Evolutionary conservation across 306 rosid genomes (phyloP).

Genomic region (Sechiopsis laciniata): DNA sequence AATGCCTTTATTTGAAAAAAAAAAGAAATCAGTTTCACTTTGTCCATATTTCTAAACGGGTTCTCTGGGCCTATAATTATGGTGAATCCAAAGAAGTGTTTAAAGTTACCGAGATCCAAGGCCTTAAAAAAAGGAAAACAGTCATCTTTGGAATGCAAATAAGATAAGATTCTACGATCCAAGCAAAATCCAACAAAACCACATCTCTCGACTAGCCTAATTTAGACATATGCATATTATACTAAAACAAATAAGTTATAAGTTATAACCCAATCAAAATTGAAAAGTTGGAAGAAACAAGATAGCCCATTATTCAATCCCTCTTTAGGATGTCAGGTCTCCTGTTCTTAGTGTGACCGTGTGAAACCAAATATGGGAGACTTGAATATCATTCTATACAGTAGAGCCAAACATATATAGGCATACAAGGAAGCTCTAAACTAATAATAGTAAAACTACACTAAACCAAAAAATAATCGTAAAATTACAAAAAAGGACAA

Average conservation of each 20-base stretch:
- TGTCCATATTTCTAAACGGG: neutral
- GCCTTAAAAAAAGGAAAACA: neutral
- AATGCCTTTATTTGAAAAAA: neutral
- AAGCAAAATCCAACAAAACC: neutral
- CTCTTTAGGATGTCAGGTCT: neutral
- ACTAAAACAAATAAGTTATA: neutral
- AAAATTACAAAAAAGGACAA: no score
- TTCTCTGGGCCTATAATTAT: neutral
- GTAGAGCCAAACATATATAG: no score
- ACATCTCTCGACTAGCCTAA: neutral
- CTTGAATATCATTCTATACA: no score
- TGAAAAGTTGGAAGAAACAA: slow-evolving; percentile 1
- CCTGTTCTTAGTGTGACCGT: no score
- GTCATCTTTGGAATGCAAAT: neutral
- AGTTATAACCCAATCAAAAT: neutral
- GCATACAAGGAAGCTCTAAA: no score
- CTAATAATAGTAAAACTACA: no score
- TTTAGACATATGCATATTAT: neutral
- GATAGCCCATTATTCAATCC: neutral
- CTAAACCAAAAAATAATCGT: no score
- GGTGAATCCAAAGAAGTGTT: neutral
- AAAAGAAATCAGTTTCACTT: neutral
- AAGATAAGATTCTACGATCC: neutral
- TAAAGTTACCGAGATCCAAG: neutral
- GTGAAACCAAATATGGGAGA: no score